Evolutionary conservation across 179 eudicot species (phyloP).

Genomic region (Vitellaria paradoxa): DNA sequence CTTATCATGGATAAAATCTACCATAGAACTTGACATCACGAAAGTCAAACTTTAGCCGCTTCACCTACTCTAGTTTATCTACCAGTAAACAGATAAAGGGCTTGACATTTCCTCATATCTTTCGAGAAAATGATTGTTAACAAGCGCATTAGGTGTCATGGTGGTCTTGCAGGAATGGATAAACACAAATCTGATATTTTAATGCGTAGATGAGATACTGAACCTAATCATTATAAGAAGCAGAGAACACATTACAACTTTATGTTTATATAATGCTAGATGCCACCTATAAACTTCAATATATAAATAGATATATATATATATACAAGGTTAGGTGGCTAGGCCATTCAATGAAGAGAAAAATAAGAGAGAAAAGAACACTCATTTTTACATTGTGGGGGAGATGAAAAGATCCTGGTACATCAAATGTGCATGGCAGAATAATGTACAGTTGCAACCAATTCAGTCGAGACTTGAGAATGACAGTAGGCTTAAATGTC

Average conservation of each 20-base stretch:
- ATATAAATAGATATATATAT: too few species aligned
- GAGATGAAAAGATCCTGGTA: not conserved
- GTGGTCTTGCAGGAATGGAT: not conserved
- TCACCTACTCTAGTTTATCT: slow-evolving; percentile 14
- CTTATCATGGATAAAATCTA: slow-evolving; percentile 6
- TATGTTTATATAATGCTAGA: too few species aligned
- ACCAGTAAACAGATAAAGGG: not conserved
- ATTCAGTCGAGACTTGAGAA: not conserved
- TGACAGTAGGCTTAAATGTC: not conserved
- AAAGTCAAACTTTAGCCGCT: slow-evolving; percentile 10
- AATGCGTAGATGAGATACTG: not conserved
- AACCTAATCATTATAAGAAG: not conserved
- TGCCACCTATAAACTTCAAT: too few species aligned
- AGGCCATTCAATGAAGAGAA: too few species aligned
- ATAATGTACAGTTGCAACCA: not conserved
- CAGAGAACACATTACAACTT: too few species aligned
- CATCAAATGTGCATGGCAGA: not conserved
- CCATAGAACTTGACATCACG: slow-evolving; percentile 5
- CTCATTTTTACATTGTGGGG: not conserved
- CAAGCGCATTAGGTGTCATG: not conserved
- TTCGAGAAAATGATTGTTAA: slow-evolving; percentile 4
- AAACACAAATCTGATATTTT: not conserved
- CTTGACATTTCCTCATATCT: not conserved
- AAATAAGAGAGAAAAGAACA: too few species aligned
- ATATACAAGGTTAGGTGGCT: too few species aligned